A percentile compares a stretch with the other conserved stretches of the same genome.
Evolutionary conservation across 202 grass and related monocot genomes (phyloP).

Genomic region (Tripidium arundinaceum): DNA sequence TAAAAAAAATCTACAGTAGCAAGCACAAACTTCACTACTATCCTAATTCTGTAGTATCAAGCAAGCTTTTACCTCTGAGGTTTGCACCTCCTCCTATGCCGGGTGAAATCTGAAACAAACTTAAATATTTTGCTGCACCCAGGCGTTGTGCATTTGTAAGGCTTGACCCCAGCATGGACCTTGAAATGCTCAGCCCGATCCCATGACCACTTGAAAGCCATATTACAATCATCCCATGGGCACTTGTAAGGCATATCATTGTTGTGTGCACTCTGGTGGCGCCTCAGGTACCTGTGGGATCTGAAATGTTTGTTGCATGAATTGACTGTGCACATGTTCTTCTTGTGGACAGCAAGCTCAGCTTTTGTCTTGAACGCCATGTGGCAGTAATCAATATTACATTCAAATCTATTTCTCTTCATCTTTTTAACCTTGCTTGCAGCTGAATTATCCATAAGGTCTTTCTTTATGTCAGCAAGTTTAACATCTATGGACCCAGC

Average conservation of each 20-base stretch:
- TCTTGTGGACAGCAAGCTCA: conserved; percentile 70
- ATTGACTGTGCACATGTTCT: conserved; percentile 54
- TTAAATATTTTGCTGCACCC: conserved; percentile 65
- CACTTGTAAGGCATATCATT: conserved; percentile 65
- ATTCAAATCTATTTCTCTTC: conserved; percentile 39
- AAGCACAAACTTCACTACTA: too few species aligned
- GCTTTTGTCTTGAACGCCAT: conserved; percentile 58
- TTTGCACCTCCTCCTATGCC: conserved; percentile 66
- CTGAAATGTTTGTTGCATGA: conserved; percentile 58
- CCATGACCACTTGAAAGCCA: conserved; percentile 76
- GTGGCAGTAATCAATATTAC: conserved; percentile 61
- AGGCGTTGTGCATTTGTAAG: conserved; percentile 58
- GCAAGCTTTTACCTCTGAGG: conserved; percentile 46
- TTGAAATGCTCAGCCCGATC: conserved; percentile 63
- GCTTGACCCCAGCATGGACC: conserved; percentile 58
- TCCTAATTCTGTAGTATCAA: conserved; percentile 35
- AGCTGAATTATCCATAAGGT: conserved; percentile 34
- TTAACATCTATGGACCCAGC: conserved; percentile 34
- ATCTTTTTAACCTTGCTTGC: conserved; percentile 37
- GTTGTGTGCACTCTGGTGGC: conserved; percentile 60
- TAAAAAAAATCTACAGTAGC: too few species aligned
- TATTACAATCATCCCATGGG: conserved; percentile 69
- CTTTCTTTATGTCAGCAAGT: conserved; percentile 35
- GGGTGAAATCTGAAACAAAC: conserved; percentile 68
- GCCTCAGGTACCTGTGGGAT: conserved; percentile 59